phyloP scores from a whole-genome alignment of 2,329 filamentous ascomycete species.

The Raffaelea ambrosiae region DNA sequence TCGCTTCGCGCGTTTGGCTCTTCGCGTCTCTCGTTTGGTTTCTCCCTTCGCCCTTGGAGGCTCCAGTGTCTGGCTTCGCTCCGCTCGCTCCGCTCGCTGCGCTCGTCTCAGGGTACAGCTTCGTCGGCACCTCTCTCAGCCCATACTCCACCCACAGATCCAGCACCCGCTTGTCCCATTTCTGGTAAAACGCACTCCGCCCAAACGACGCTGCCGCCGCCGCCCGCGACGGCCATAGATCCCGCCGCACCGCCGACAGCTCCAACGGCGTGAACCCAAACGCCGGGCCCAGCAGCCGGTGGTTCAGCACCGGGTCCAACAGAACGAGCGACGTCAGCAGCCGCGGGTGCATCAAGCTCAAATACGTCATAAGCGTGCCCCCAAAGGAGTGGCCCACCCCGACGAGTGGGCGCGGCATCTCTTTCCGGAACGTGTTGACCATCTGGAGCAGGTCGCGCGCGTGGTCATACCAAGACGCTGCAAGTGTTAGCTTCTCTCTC shows the following conservation, averaged over 20 bases:
- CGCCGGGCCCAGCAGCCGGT: slow-evolving; percentile 31
- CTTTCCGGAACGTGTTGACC: slow-evolving; percentile 70
- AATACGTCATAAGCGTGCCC: slow-evolving; percentile 61
- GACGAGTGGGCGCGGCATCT: slow-evolving; percentile 74
- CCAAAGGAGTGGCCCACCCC: slow-evolving; percentile 89
- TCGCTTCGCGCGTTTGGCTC: too few relatives aligned
- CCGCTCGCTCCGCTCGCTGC: not conserved
- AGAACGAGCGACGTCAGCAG: slow-evolving; percentile 68
- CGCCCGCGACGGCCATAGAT: slow-evolving; percentile 70
- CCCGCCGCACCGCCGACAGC: slow-evolving; percentile 63
- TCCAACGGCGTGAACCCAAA: slow-evolving; percentile 35
- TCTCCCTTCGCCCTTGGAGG: too few relatives aligned
- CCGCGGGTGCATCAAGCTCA: slow-evolving; percentile 71
- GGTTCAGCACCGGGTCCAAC: slow-evolving; percentile 80
- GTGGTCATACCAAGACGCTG: slow-evolving; percentile 79
- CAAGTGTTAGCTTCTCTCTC: too few relatives aligned
- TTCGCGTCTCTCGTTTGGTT: not conserved
- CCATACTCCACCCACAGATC: slow-evolving; percentile 66
- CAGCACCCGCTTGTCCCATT: slow-evolving; percentile 76
- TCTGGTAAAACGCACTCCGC: slow-evolving; percentile 65
- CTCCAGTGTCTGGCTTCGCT: not conserved
- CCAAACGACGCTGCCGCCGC: slow-evolving; percentile 60
- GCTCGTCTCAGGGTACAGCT: slow-evolving; percentile 37
- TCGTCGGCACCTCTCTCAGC: slow-evolving; percentile 64
- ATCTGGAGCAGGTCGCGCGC: slow-evolving; percentile 76